Conservation (phyloP, 2,329 filamentous ascomycete species). For the Penicillium frequentans region DNA sequence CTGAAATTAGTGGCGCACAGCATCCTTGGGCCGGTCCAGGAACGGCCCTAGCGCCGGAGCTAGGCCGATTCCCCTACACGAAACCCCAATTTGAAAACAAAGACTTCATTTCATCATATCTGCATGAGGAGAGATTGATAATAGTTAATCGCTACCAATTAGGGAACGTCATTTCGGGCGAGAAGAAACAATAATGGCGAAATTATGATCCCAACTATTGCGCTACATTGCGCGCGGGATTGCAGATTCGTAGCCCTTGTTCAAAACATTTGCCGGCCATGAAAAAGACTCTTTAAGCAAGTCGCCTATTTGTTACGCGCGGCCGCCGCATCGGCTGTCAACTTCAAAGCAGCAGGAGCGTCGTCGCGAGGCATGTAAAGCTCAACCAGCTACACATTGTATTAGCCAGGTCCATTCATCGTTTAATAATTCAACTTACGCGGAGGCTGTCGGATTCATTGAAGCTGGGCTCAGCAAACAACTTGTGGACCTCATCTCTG, state of each 20-base stretch:
- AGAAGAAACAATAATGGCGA: background rate
- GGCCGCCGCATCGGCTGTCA: slow-evolving; percentile 70
- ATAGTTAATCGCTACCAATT: background rate
- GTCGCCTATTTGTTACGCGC: slow-evolving; percentile 55
- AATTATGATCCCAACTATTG: background rate
- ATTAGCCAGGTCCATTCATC: slow-evolving; percentile 10
- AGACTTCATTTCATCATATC: background rate
- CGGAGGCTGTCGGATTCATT: slow-evolving; percentile 50
- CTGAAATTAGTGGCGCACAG: background rate
- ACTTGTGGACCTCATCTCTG: slow-evolving; percentile 64
- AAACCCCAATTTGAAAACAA: background rate
- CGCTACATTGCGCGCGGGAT: background rate
- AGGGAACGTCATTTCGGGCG: background rate
- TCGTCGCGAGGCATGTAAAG: slow-evolving; percentile 78
- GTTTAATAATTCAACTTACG: slow-evolving; percentile 27
- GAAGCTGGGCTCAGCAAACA: slow-evolving; percentile 67
- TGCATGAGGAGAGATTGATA: background rate
- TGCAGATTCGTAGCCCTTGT: background rate
- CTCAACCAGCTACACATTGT: slow-evolving; percentile 70
- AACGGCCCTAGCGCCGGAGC: background rate
- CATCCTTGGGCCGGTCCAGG: background rate
- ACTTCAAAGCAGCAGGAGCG: slow-evolving; percentile 67
- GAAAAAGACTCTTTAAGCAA: background rate
- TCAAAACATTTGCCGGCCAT: background rate
- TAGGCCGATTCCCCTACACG: background rate